Conservation (phyloP, 768 basidiomycete genomes). For the Cytidiella melzeri region DNA sequence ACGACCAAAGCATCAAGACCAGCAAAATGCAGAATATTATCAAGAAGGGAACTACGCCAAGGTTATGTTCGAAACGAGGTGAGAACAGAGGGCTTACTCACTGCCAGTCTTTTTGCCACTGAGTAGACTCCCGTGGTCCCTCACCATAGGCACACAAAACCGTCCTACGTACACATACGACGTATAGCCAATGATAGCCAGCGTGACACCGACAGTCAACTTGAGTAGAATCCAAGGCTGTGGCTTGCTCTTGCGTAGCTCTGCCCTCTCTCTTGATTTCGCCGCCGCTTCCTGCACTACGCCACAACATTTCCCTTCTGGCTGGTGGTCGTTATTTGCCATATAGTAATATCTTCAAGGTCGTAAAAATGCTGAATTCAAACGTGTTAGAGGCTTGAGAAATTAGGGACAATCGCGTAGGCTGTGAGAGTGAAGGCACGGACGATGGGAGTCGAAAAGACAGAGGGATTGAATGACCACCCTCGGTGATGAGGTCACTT, state of each 20-base stretch:
- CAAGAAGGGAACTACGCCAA: slow-evolving; percentile 53
- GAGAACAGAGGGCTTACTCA: too few species aligned
- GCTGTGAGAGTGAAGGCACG: background rate
- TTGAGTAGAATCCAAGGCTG: slow-evolving; percentile 77
- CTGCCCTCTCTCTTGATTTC: slow-evolving; percentile 13
- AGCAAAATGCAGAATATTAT: slow-evolving; percentile 57
- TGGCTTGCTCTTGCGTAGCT: slow-evolving; percentile 35
- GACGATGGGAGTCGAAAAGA: too few species aligned
- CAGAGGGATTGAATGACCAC: too few species aligned
- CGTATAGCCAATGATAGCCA: slow-evolving; percentile 59
- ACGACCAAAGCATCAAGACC: slow-evolving; percentile 75
- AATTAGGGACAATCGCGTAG: background rate
- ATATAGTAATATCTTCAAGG: too few species aligned
- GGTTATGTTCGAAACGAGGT: background rate
- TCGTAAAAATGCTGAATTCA: too few species aligned
- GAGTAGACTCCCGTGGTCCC: slow-evolving; percentile 33
- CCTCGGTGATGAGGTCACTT: background rate
- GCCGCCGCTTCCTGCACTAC: slow-evolving; percentile 33
- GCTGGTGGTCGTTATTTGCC: slow-evolving; percentile 4
- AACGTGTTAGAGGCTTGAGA: background rate
- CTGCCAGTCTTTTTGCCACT: slow-evolving; percentile 54
- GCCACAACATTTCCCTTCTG: slow-evolving; percentile 35
- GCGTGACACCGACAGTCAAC: slow-evolving; percentile 51
- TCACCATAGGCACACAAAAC: slow-evolving; percentile 69
- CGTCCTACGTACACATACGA: slow-evolving; percentile 75